Evolutionary conservation across 2,329 filamentous ascomycete species (phyloP).

Genomic region (Penicillium sp.): DNA sequence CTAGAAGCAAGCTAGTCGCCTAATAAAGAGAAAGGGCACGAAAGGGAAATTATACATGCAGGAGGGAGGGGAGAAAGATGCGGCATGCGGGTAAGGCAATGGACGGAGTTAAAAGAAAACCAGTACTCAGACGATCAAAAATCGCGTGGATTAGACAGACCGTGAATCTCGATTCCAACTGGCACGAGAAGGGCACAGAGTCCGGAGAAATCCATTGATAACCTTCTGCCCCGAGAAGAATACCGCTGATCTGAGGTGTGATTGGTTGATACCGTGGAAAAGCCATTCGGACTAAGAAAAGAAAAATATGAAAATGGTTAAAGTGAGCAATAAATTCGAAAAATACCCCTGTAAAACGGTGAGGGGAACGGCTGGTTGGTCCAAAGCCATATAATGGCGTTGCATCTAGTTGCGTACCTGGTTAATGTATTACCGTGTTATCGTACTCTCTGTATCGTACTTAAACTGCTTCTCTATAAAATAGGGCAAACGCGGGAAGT

Average conservation of each 20-base stretch:
- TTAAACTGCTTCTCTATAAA: not conserved
- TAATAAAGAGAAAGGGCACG: constrained; percentile 2
- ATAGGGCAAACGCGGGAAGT: constrained; percentile 11
- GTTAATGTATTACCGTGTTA: constrained; percentile 19
- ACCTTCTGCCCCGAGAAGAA: constrained; percentile 21
- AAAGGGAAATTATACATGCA: constrained; percentile 23
- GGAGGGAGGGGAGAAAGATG: constrained; percentile 17
- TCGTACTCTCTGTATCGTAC: not conserved
- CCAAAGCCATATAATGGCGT: constrained; percentile 25
- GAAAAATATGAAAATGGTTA: not conserved
- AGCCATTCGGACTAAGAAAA: constrained; percentile 18
- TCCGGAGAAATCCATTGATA: constrained; percentile 28
- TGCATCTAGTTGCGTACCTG: constrained; percentile 21
- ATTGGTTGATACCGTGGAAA: constrained; percentile 22
- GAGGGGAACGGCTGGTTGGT: constrained; percentile 33
- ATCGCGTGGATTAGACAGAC: constrained; percentile 24
- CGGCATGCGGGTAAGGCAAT: constrained; percentile 30
- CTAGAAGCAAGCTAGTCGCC: constrained; percentile 9
- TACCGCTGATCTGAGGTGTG: constrained; percentile 10
- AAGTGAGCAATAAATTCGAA: constrained; percentile 11
- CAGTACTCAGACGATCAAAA: constrained; percentile 19
- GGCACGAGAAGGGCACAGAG: constrained; percentile 21
- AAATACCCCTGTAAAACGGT: constrained; percentile 24
- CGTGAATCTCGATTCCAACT: constrained; percentile 27
- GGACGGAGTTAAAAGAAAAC: constrained; percentile 29